Conservation (phyloP, 306 rosid genomes). For the Vigna unguiculata region DNA sequence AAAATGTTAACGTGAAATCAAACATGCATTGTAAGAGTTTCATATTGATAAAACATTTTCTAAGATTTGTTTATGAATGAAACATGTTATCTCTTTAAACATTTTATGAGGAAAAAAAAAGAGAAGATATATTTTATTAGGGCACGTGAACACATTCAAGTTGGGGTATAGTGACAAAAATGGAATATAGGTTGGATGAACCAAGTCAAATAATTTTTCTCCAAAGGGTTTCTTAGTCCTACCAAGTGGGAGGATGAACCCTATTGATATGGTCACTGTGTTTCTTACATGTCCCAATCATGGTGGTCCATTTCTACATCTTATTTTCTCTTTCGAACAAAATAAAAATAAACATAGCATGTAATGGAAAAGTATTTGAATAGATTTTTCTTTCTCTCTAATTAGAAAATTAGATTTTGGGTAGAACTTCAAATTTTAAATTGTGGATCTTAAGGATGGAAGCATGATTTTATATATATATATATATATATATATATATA, state of each 20-base stretch:
- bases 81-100: neutral
- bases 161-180: conserved; percentile 25
- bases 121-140: neutral
- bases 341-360: neutral
- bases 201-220: neutral
- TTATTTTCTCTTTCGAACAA: neutral
- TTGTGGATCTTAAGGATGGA: too few relatives aligned
- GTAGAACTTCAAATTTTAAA: too few relatives aligned
- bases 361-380: neutral
- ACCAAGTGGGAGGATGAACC: conserved; percentile 7
- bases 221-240: conserved; percentile 13
- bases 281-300: conserved; percentile 10
- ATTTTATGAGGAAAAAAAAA: neutral
- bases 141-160: neutral
- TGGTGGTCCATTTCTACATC: conserved; percentile 1
- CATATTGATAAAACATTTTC: neutral
- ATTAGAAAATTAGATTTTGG: too few relatives aligned
- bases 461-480: too few relatives aligned
- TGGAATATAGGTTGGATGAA: conserved; percentile 14
- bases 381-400: neutral
- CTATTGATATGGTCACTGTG: neutral
- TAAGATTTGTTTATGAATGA: neutral
- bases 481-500: too few relatives aligned
- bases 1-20: too few relatives aligned
- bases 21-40: too few relatives aligned